Evolutionary conservation across 2,329 filamentous ascomycete species (phyloP), one percentile per base, ranked within the genome.

Genomic region (Aspergillus ibericus): DNA sequence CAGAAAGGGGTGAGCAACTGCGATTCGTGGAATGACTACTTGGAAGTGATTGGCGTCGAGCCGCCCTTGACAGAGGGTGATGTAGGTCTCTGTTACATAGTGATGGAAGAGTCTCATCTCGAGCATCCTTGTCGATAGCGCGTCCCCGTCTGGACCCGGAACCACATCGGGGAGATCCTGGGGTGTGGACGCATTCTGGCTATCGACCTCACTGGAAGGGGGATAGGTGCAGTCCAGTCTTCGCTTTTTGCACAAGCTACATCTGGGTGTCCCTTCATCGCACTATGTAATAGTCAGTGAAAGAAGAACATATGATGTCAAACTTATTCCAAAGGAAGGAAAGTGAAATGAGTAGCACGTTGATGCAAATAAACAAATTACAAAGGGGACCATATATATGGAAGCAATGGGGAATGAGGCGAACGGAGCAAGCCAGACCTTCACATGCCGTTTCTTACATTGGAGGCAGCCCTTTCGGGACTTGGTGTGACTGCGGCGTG

Each of bases 1-100:
- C n/a, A 81, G 68, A 46, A 78, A 81, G 3, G 76, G 71, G 60
- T 77, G 74, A 5, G 75, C 70, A 50, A 79, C 76, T 1, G 76
- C 76, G 56, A 77, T 68, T 9, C 69, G 68, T 2, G 75, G 73
- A 6, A 75, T 68, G 6, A 68, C 64, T 22, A 70, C 68, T 42
- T 75, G 72, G 36, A 74, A 72, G 51, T 73, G 70, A 35, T 73
- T 60, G 27, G 67, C 66, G 16, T 72, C 70, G 6, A 72, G 61
- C 2, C 68, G 65, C 25, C 71, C 68, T 27, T 67, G 69, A 2
- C 68, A 65, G 20, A 77, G 57, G 15, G 74, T 73, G 15, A 65
- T 64, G 18, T 72, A 75, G 1, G 74, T 74, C 18, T 71, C 72
- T 8, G 70, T 75, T 18, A 76, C 62, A 52, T 73, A 77, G 42